These are phyloP conservation scores for Nevesoporus exiguus DNA, from an alignment of 768 basidiomycete species.

Conservation along the genomic window DNA sequence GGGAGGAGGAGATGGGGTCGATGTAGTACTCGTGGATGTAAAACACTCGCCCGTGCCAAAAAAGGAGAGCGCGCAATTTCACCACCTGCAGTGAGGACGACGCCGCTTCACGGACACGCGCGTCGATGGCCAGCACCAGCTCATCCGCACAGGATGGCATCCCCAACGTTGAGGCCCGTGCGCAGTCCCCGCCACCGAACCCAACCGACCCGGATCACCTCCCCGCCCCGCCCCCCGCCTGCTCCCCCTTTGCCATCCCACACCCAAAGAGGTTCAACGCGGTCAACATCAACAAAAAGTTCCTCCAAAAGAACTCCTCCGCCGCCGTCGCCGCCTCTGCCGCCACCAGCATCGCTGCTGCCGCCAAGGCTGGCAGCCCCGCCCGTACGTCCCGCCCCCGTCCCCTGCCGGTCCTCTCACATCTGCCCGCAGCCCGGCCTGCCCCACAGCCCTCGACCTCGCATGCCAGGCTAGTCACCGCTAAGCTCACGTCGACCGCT, in stretches of 20 bases:
- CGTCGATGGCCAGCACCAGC: slow-evolving; percentile 69
- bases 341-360: slow-evolving; percentile 37
- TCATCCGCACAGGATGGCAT: slow-evolving; percentile 31
- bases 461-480: slow-evolving; percentile 81
- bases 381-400: slow-evolving; percentile 43
- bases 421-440: slow-evolving; percentile 51
- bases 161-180: slow-evolving; percentile 3
- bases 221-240: slow-evolving; percentile 6
- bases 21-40: slow-evolving; percentile 10
- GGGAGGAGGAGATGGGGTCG: slow-evolving; percentile 55
- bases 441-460: slow-evolving; percentile 48
- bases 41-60: slow-evolving; percentile 10
- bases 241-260: slow-evolving; percentile 33
- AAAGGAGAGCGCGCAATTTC: slow-evolving; percentile 26
- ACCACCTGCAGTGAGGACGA: too few species aligned
- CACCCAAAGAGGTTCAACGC: slow-evolving; percentile 85
- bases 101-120: slow-evolving; percentile 42
- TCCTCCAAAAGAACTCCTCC: slow-evolving; percentile 83
- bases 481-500: slow-evolving; percentile 75
- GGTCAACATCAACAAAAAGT: slow-evolving; percentile 94
- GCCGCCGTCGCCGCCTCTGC: slow-evolving; percentile 47
- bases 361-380: slow-evolving; percentile 49
- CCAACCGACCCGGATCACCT: slow-evolving; percentile 18
- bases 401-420: slow-evolving; percentile 5
- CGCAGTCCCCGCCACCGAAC: slow-evolving; percentile 16